Percentiles rank a stretch among this genome's conserved stretches.
Evolutionary conservation across 2,329 filamentous ascomycete species (phyloP).

Genomic region (Fusarium sp.): DNA sequence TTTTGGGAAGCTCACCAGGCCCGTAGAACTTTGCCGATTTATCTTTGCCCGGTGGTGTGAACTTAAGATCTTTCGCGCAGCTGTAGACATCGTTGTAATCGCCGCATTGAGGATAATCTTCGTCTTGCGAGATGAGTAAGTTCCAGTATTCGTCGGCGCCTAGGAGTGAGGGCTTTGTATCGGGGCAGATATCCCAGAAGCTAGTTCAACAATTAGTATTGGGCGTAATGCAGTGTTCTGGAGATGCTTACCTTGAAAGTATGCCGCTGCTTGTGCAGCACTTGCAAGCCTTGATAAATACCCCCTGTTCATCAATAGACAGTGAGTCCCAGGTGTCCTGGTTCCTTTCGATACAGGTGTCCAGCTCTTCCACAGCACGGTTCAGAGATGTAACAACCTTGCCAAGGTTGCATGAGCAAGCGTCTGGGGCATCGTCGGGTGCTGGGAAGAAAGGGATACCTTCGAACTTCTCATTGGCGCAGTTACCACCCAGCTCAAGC

Average conservation of each 20-base stretch:
- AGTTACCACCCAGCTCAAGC: neutral
- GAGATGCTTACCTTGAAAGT: neutral
- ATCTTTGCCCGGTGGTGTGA: neutral
- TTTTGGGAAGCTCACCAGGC: neutral
- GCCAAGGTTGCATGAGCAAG: neutral
- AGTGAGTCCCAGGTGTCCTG: neutral
- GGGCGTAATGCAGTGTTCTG: accelerated
- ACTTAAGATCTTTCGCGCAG: neutral
- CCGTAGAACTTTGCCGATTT: neutral
- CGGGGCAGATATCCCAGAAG: neutral
- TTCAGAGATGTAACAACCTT: neutral
- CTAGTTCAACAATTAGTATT: neutral
- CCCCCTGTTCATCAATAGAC: neutral
- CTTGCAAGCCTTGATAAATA: neutral
- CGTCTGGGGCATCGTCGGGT: neutral
- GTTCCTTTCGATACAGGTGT: neutral
- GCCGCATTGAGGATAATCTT: neutral
- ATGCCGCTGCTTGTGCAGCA: neutral
- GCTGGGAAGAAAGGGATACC: neutral
- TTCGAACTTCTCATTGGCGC: neutral
- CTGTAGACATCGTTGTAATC: neutral
- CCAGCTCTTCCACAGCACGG: neutral
- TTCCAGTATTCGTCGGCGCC: neutral
- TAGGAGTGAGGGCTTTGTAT: neutral
- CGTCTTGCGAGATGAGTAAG: neutral